These are phyloP conservation scores for Colletotrichum cereale DNA, from an alignment of 2,329 filamentous ascomycete genomes.

Conservation along the genomic window DNA sequence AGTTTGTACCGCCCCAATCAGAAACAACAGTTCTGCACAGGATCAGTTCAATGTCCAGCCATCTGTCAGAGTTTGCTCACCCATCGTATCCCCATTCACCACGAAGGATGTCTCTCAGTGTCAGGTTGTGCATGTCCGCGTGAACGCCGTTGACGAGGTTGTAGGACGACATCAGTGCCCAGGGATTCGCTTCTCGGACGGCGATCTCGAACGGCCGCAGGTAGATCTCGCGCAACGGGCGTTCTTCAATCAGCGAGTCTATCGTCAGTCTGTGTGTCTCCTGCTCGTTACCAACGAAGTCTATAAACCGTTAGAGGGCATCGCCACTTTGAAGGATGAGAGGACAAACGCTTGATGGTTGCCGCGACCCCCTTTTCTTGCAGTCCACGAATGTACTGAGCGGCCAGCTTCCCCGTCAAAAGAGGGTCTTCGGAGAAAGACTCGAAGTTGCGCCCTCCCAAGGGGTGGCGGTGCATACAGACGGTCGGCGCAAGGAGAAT, in stretches of 20 bases:
- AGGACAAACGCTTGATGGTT: constrained; percentile 77
- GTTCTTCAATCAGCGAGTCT: constrained; percentile 73
- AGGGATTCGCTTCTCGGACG: constrained; percentile 75
- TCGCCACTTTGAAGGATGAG: neutral
- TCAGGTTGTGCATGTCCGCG: constrained; percentile 67
- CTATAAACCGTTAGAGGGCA: constrained; percentile 47
- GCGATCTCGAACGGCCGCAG: constrained; percentile 82
- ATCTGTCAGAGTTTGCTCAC: constrained; percentile 49
- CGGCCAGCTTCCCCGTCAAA: constrained; percentile 79
- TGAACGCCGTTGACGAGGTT: constrained; percentile 75
- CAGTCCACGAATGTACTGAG: constrained; percentile 78
- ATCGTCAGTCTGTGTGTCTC: constrained; percentile 76
- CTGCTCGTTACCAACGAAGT: constrained; percentile 80
- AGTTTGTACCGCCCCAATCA: constrained; percentile 71
- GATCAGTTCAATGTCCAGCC: neutral
- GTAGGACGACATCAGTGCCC: constrained; percentile 78
- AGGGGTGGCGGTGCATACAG: constrained; percentile 84
- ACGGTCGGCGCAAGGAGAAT: constrained; percentile 83
- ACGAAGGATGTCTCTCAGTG: constrained; percentile 68
- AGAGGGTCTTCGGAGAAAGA: constrained; percentile 88
- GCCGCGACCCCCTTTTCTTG: constrained; percentile 81
- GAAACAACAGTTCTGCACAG: constrained; percentile 65
- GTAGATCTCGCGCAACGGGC: constrained; percentile 77
- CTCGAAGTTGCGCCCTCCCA: constrained; percentile 89
- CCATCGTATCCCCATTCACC: constrained; percentile 74